A percentile compares a stretch with the other conserved stretches of the same genome.
These are phyloP conservation scores for Xylariaceae sp. DNA, from an alignment of 2,329 filamentous ascomycete species.

Conservation along the genomic window DNA sequence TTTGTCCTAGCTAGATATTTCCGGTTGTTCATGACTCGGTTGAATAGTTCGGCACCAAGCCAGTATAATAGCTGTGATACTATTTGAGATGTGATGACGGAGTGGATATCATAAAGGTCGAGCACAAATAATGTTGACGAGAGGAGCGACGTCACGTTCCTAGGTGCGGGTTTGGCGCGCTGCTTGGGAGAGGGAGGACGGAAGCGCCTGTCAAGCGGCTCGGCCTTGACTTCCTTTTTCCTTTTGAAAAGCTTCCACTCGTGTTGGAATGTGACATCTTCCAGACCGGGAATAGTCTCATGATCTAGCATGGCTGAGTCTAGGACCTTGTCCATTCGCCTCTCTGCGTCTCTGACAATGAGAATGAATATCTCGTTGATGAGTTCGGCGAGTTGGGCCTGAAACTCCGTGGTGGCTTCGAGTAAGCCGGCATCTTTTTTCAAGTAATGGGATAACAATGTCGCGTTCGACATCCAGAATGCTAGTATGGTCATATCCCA, in stretches of 20 bases:
- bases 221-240: constrained; percentile 85
- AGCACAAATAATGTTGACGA: constrained; percentile 96
- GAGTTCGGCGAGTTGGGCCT: constrained; percentile 87
- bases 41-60: constrained; percentile 94
- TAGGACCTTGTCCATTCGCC: constrained; percentile 92
- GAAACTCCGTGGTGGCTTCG: constrained; percentile 80
- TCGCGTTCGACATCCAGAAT: constrained; percentile 98
- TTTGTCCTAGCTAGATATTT: constrained; percentile 95
- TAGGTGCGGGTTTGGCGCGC: constrained; percentile 84
- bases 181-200: constrained; percentile 91
- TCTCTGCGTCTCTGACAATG: constrained; percentile 92
- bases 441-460: constrained; percentile 89
- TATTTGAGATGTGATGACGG: constrained; percentile 90
- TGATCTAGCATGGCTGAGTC: constrained; percentile 94
- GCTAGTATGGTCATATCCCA: constrained; percentile 99
- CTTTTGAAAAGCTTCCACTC: constrained; percentile 97
- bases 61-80: constrained; percentile 92
- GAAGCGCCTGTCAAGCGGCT: constrained; percentile 86
- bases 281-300: constrained; percentile 95
- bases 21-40: constrained; percentile 93
- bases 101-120: constrained; percentile 98
- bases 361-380: constrained; percentile 98
- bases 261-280: constrained; percentile 94
- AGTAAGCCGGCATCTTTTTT: constrained; percentile 88
- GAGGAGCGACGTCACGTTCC: constrained; percentile 92